A percentile compares a stretch with the other conserved stretches of the same genome.
Conservation (phyloP, 306 rosid genomes). For the Cyclanthera cordifolia region DNA sequence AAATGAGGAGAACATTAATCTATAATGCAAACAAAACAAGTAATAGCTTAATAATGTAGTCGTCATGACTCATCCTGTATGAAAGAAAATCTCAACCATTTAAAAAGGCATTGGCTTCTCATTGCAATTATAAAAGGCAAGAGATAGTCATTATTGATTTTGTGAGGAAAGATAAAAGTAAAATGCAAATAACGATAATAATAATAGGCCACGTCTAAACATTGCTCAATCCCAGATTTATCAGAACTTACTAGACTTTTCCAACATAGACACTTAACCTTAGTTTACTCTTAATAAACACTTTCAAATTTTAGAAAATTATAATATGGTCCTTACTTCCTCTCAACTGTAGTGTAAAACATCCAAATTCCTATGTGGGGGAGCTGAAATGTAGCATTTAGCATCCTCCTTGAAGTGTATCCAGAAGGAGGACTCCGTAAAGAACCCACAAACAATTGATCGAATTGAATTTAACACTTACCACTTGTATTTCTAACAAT, state of each 20-base stretch:
- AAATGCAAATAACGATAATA: neutral
- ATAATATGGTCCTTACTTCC: neutral
- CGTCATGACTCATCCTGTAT: neutral
- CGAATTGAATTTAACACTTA: neutral
- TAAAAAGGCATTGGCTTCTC: neutral
- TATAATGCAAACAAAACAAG: neutral
- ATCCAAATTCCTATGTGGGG: neutral
- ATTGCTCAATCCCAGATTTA: neutral
- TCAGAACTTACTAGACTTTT: neutral
- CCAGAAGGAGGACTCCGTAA: neutral
- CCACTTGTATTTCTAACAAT: neutral
- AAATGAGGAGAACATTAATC: neutral
- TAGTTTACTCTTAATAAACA: neutral
- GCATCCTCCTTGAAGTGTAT: neutral
- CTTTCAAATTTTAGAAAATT: neutral
- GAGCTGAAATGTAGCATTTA: neutral
- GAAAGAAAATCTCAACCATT: neutral
- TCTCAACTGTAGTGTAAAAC: neutral
- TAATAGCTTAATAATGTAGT: neutral
- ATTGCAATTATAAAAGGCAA: neutral
- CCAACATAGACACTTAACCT: neutral
- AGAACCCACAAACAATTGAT: slow-evolving; percentile 5
- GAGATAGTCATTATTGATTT: neutral
- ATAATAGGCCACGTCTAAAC: neutral
- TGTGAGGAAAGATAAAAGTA: neutral